Conservation (phyloP, 2,329 filamentous ascomycete species). For the Mycogone perniciosa region DNA sequence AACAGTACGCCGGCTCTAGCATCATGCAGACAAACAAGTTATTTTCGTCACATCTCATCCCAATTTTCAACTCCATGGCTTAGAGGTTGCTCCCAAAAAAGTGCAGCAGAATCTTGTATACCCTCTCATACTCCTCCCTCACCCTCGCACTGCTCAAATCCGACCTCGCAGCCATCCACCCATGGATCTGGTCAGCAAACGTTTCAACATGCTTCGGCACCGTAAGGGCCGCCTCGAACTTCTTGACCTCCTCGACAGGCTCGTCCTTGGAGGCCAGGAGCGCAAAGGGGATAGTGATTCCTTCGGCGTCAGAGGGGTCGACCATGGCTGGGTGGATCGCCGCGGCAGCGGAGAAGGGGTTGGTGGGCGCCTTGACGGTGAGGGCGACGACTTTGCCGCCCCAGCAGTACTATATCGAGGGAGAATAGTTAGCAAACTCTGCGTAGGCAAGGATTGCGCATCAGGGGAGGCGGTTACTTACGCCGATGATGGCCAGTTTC, state of each 20-base stretch:
- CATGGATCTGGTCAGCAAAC: constrained; percentile 63
- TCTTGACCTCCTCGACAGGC: constrained; percentile 45
- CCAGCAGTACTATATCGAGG: constrained; percentile 53
- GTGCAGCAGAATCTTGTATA: constrained; percentile 51
- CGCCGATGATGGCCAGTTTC: constrained; percentile 56
- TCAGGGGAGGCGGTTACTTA: constrained; percentile 28
- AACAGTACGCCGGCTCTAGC: not conserved
- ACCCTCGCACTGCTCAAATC: constrained; percentile 51
- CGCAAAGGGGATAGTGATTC: constrained; percentile 54
- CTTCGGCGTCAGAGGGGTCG: constrained; percentile 53
- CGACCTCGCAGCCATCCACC: constrained; percentile 65
- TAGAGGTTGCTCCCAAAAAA: constrained; percentile 51
- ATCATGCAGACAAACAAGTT: not conserved
- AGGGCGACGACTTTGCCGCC: constrained; percentile 61
- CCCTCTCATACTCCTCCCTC: constrained; percentile 56
- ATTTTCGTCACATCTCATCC: not conserved
- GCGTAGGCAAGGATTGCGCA: not conserved
- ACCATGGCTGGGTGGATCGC: constrained; percentile 57
- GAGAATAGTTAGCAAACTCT: not conserved
- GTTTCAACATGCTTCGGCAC: constrained; percentile 56
- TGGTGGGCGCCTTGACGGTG: constrained; percentile 41
- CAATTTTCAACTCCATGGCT: not conserved
- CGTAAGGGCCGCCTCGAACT: constrained; percentile 48
- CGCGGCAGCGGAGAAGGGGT: constrained; percentile 50
- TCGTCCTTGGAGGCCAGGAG: constrained; percentile 63